Conservation (phyloP, 768 basidiomycete species). For the Termitomyces sp. region DNA sequence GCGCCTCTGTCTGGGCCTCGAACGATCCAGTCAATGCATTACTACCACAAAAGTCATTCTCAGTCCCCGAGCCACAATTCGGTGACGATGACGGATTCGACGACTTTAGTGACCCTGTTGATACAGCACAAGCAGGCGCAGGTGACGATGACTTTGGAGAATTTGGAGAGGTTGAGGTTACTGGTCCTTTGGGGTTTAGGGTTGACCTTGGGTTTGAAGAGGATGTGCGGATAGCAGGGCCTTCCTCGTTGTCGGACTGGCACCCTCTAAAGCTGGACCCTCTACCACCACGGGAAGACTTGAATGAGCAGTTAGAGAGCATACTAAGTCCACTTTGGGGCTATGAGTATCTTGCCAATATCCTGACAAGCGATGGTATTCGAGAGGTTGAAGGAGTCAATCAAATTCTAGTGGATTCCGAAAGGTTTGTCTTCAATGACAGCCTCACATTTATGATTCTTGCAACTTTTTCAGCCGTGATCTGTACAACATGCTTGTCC, state of each 20-base stretch:
- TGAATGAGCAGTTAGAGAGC: slow-evolving; percentile 61
- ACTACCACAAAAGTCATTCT: slow-evolving; percentile 26
- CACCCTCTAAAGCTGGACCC: slow-evolving; percentile 63
- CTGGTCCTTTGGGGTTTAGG: slow-evolving; percentile 31
- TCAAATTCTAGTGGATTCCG: slow-evolving; percentile 72
- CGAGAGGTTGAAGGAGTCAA: slow-evolving; percentile 77
- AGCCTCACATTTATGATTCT: slow-evolving; percentile 12
- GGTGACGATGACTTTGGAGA: slow-evolving; percentile 83
- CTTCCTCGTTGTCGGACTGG: slow-evolving; percentile 48
- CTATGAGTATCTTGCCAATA: slow-evolving; percentile 41
- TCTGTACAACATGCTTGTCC: slow-evolving; percentile 68
- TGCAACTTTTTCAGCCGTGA: slow-evolving; percentile 55
- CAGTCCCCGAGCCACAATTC: slow-evolving; percentile 25
- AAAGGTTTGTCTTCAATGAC: slow-evolving; percentile 52
- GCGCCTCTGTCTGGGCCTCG: slow-evolving; percentile 70
- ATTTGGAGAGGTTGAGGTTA: slow-evolving; percentile 63
- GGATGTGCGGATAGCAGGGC: slow-evolving; percentile 36
- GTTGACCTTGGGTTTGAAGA: slow-evolving; percentile 34
- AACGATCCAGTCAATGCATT: slow-evolving; percentile 32
- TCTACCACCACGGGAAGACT: slow-evolving; percentile 50
- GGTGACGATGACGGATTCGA: slow-evolving; percentile 40
- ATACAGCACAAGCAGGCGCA: slow-evolving; percentile 38
- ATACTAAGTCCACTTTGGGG: slow-evolving; percentile 70
- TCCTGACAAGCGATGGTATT: slow-evolving; percentile 68
- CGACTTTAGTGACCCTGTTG: slow-evolving; percentile 55